Evolutionary conservation across 352 stramenopile genomes (phyloP), one percentile per base, ranked within the genome.

Genomic region (Peronospora farinosa): DNA sequence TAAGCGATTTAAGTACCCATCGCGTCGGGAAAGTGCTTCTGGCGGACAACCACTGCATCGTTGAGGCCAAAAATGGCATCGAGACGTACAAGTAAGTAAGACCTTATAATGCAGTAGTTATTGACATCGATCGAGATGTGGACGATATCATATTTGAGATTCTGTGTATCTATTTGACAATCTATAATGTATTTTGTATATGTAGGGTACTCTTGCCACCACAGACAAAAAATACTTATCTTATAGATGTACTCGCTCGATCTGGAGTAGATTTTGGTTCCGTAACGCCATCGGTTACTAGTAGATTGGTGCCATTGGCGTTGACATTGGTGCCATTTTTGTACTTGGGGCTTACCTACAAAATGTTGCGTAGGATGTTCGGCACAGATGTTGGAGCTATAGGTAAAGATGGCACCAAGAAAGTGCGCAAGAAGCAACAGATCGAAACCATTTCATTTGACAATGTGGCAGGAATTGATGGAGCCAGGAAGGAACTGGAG

Each of bases 401-500:
- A 11, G 82, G 69, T 40, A 91, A 90, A 43, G 78, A 91, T 48
- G 79, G 73, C 15, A 72, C 57, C 16, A 70, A 72, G 45, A 85
- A 85, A 45, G 64, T 66, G 36, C 57, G 62, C 0, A 63, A 69
- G 5, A 40, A 68, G 30, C 65, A 70, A 21, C 47, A 61, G 8
- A 59, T 31, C 19, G 57, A 74, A 28, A 67, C 65, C 30, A 90
- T 92, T 47, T 72, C 67, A 23, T 98, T 98, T 64, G 74, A 95
- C 27, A 92, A 98, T 45, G 88, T 98, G 10, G 92, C 91, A 0
- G 94, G 92, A 23, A 97, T 96, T 46, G 91, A 98, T 60, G 72
- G 59, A n/a, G 91, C 92, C n/a, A 95, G 95, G 31, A 70, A 94
- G 47, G 92, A 98, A 51, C 67, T 98, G 11, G 79, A 86, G 67